phyloP scores from a whole-genome alignment of 2,329 filamentous ascomycete genomes.

The Hyphodiscus sp. region DNA sequence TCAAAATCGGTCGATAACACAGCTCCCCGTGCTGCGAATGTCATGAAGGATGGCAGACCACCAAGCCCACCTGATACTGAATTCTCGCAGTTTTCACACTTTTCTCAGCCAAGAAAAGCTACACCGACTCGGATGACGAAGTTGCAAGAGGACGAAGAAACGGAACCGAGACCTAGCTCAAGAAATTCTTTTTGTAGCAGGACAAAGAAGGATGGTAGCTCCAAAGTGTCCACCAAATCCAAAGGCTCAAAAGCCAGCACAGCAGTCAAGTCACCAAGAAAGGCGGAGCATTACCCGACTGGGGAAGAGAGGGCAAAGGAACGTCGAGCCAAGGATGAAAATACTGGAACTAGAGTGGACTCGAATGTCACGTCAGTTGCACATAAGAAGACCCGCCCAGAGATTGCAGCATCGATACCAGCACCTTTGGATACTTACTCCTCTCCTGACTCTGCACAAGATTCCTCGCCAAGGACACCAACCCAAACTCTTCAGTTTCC shows the following conservation, averaged over 20 bases:
- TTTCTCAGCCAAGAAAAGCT: slow-evolving; percentile 28
- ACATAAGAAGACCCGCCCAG: slow-evolving; percentile 33
- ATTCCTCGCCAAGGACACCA: slow-evolving; percentile 55
- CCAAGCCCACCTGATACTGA: slow-evolving; percentile 61
- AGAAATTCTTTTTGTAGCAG: slow-evolving; percentile 37
- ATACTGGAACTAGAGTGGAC: slow-evolving; percentile 28
- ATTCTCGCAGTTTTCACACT: slow-evolving; percentile 36
- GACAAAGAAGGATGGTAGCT: slow-evolving; percentile 38
- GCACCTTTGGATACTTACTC: slow-evolving; percentile 25
- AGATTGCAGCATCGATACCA: slow-evolving; percentile 31
- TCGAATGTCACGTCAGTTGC: slow-evolving; percentile 35
- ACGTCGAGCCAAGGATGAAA: slow-evolving; percentile 21
- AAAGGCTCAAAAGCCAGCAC: slow-evolving; percentile 50
- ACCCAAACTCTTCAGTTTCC: slow-evolving; percentile 47
- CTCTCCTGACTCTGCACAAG: slow-evolving; percentile 44
- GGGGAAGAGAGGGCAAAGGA: slow-evolving; percentile 24
- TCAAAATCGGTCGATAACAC: slow-evolving; percentile 43
- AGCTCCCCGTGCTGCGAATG: slow-evolving; percentile 35
- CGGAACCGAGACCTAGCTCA: slow-evolving; percentile 36
- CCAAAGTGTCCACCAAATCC: slow-evolving; percentile 48
- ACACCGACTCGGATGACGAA: slow-evolving; percentile 30
- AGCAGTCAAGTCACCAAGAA: slow-evolving; percentile 39
- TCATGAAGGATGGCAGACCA: slow-evolving; percentile 43
- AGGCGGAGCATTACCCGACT: not conserved
- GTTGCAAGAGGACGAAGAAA: slow-evolving; percentile 33